These are phyloP conservation scores for Termitomyces sp. DNA, from an alignment of 768 basidiomycete species.

Conservation along the genomic window DNA sequence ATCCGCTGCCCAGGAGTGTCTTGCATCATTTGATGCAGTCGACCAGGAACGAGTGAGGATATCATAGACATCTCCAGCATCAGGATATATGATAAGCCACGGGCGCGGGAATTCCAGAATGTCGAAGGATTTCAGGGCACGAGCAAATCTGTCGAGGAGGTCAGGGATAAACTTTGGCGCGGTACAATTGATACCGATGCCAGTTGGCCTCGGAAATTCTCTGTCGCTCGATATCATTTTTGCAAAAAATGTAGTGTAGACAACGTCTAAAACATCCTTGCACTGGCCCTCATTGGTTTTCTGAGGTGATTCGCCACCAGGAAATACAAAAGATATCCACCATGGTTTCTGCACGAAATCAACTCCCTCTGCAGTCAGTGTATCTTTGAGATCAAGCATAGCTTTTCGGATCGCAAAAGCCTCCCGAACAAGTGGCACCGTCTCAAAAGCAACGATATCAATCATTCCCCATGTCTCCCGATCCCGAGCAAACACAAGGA, in stretches of 20 bases:
- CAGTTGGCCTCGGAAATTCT: slow-evolving; percentile 33
- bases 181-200: slow-evolving; percentile 76
- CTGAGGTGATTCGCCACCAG: slow-evolving; percentile 42
- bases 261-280: slow-evolving; percentile 33
- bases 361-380: slow-evolving; percentile 6
- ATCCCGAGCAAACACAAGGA: slow-evolving; percentile 47
- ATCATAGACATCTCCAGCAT: slow-evolving; percentile 57
- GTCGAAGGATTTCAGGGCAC: slow-evolving; percentile 11
- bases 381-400: slow-evolving; percentile 32
- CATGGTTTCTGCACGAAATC: slow-evolving; percentile 44
- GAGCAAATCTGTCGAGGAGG: slow-evolving; percentile 33
- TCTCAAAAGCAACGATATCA: slow-evolving; percentile 73
- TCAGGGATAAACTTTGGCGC: slow-evolving; percentile 33
- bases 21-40: slow-evolving; percentile 10
- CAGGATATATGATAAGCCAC: slow-evolving; percentile 68
- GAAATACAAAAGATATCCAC: slow-evolving; percentile 71
- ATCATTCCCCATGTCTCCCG: slow-evolving; percentile 45
- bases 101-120: slow-evolving; percentile 21
- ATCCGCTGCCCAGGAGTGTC: slow-evolving; percentile 29
- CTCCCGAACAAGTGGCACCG: slow-evolving; percentile 63
- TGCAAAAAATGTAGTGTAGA: slow-evolving; percentile 30
- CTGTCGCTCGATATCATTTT: background rate
- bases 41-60: slow-evolving; percentile 38
- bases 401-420: slow-evolving; percentile 59
- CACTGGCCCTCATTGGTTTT: slow-evolving; percentile 14